Evolutionary conservation across 176 grass and related monocot genomes (phyloP), one percentile per base, ranked within the genome.

Genomic region (Urochloa ruziziensis): DNA sequence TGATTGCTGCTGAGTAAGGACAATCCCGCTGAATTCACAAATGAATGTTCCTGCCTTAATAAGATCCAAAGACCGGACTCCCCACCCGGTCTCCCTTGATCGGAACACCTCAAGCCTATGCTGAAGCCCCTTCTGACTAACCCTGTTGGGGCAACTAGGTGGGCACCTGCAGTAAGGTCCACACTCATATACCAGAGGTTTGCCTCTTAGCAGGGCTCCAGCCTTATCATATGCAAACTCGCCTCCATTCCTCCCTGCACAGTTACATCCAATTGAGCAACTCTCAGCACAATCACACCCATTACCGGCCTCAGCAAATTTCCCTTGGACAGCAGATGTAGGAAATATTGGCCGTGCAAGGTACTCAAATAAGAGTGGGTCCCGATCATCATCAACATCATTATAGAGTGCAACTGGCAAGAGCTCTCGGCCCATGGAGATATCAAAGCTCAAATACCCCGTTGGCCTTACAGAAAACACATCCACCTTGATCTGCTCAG

Each of bases 21-120:
- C 89, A 81, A 94, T 90, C 65, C 96, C 96, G 29, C 96, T 99
- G 82, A 99, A 96, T 70, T 99, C 96, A 43, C 96, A 99, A 37
- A 99, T 75, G 81, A 99, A 99, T 3, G 87, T 76, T 11, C 96
- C 96, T 5, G 96, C 93, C 70, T 86, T 90, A 85, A 99, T 99
- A 53, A 99, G 84, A 91, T 99, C 96, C 82, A 99, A 82, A 37
- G 96, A 99, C 44, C 96, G 85, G 69, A 99, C 91, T 47, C 96
- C 96, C 96, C 96, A 99, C 6, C 96, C 93, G 34, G 96, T 99
- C 76, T 94, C 96, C 54, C 77, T 96, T 35, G 96, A 99, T 9
- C 96, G 83, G 66, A 99, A 99, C 52, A 99, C 93, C 74, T 99
- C 96, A 77, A 99, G 91, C 84, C 80, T 82, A 56, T 84, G 83